phyloP scores from a whole-genome alignment of 2,329 filamentous ascomycete genomes.

The Stromatinia cepivora region DNA sequence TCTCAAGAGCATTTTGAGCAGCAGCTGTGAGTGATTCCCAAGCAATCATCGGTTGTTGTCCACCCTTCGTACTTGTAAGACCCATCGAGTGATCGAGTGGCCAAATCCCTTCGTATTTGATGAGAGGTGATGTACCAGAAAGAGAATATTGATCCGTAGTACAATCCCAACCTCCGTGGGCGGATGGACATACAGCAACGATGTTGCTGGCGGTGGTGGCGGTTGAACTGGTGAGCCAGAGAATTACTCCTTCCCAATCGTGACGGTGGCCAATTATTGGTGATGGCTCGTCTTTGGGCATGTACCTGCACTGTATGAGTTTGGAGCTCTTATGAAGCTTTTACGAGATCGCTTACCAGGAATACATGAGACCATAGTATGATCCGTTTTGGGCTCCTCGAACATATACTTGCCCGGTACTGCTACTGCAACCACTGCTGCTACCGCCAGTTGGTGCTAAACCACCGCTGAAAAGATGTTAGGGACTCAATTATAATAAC shows the following conservation, averaged over 20 bases:
- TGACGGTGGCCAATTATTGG: conserved; percentile 51
- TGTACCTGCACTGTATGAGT: conserved; percentile 46
- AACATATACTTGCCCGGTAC: conserved; percentile 53
- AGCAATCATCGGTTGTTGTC: conserved; percentile 45
- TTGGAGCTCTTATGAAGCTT: conserved; percentile 32
- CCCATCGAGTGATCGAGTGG: conserved; percentile 47
- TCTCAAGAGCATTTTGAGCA: conserved; percentile 42
- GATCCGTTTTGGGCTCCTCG: conserved; percentile 46
- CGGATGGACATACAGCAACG: conserved; percentile 52
- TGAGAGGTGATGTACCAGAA: conserved; percentile 47
- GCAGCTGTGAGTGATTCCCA: conserved; percentile 47
- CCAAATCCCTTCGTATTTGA: conserved; percentile 51
- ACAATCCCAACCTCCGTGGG: conserved; percentile 52
- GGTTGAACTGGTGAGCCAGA: conserved; percentile 49
- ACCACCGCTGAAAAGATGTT: conserved; percentile 32
- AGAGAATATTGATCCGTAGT: conserved; percentile 45
- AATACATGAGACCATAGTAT: conserved; percentile 52
- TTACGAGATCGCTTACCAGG: conserved; percentile 46
- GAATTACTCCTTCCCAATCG: conserved; percentile 57
- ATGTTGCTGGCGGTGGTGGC: conserved; percentile 43
- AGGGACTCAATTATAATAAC: background rate
- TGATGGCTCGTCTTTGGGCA: conserved; percentile 48
- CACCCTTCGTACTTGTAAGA: conserved; percentile 43
- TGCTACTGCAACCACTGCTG: conserved; percentile 45
- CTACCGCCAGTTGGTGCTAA: conserved; percentile 43